These are phyloP conservation scores for Pichia kudriavzevii DNA, from an alignment of 1,139 yeast genomes.

Conservation along the genomic window DNA sequence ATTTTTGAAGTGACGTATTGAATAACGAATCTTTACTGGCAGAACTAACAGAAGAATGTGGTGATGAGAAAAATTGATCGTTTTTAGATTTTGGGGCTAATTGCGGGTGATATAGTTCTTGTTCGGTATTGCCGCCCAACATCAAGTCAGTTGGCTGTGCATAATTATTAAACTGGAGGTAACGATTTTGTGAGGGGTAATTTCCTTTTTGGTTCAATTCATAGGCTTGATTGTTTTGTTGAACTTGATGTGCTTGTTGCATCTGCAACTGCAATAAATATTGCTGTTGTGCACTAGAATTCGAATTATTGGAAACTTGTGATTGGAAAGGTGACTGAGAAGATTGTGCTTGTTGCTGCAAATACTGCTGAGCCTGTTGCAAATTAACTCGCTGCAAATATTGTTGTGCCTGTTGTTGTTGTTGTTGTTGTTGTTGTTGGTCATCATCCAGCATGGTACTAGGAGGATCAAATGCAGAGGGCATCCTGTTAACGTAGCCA, in stretches of 20 bases:
- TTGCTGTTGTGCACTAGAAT: neutral
- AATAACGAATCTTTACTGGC: conserved; percentile 21
- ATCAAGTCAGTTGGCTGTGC: too few relatives aligned
- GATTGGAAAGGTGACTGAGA: conserved; percentile 2
- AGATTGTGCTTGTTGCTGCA: neutral
- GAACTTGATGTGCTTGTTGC: conserved; percentile 3
- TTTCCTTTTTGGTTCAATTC: too few relatives aligned
- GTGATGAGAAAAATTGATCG: conserved; percentile 19
- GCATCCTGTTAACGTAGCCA: neutral
- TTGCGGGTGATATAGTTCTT: too few relatives aligned
- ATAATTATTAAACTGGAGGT: too few relatives aligned
- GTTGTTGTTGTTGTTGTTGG: conserved; percentile 9
- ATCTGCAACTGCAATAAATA: conserved; percentile 2
- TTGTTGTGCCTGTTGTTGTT: conserved; percentile 8
- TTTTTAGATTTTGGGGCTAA: conserved; percentile 8
- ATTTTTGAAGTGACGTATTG: neutral
- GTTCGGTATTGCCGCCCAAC: too few relatives aligned
- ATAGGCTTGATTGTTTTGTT: too few relatives aligned
- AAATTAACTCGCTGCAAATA: conserved; percentile 1
- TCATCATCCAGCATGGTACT: too few relatives aligned
- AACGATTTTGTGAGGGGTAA: too few relatives aligned
- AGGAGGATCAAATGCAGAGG: neutral
- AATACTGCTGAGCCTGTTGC: conserved; percentile 1
- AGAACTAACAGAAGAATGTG: conserved; percentile 25
- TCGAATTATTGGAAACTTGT: neutral